Base-by-base conservation (phyloP, 768 basidiomycete genomes). In the Boletus rubropictus region DNA sequence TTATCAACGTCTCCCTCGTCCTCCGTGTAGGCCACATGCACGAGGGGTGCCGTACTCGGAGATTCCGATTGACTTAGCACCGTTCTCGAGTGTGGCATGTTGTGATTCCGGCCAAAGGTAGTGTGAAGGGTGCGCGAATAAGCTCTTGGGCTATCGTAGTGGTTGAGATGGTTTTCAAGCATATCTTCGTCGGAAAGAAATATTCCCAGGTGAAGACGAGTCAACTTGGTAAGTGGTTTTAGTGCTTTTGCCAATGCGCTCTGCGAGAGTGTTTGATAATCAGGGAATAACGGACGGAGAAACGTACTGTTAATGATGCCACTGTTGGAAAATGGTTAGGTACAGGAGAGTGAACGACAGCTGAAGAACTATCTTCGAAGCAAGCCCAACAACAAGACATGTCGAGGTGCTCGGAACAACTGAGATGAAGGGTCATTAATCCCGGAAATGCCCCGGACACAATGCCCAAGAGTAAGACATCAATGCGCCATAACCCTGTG, bases 261-360 rank as follows among this genome's bases (percentile, higher is more conserved):
- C 81, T 82, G 41, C 15, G 28, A 43, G 33, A 48, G 31, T 44
- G 25, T 37, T 44, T 25, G 49, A 46, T 43, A 42, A 36, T 22
- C 41, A 46, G 45, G 17, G 22, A 27, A 21, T 15, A 29, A 18
- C 7, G 8, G 2, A 28, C 3, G n/a, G 7, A 36, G 28, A 27
- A 20, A 68, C 81, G 61, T 64, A 87, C 86, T 44, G 77, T 74
- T 47, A 87, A 67, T 11, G 64, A 61, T 38, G 65, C 55, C 7
- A 66, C 70, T 22, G 71, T 67, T 14, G 61, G 44, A 54, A 72
- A 81, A 22, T 72, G 59, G 15, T 77, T 74, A 6, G 78, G 78
- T 46, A 87, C 69, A 0, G 84, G 84, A 7, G 84, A 87, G 62
- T 86, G 83, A 3, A 73, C 49, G 21, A 73, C 72, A 41, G 72